These are phyloP conservation scores for Plasmodium ovale DNA, from an alignment of 169 alveolate species.

Conservation along the genomic window DNA sequence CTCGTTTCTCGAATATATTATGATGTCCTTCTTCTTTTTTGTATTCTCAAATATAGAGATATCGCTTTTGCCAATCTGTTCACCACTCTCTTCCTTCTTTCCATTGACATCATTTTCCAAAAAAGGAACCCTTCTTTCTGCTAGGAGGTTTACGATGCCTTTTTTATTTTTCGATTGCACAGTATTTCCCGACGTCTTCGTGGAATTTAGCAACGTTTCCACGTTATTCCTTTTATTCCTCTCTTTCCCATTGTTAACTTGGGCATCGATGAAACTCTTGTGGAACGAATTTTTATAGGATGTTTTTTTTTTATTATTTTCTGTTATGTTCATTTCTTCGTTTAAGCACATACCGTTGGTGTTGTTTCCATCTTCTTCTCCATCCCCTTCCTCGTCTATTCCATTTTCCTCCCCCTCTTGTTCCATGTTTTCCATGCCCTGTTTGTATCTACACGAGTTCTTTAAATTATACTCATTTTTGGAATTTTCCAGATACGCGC, in stretches of 20 bases:
- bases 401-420: too few species aligned
- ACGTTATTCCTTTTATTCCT: neutral
- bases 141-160: neutral
- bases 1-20: constrained; percentile 14
- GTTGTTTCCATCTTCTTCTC: neutral
- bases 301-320: neutral
- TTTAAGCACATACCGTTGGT: too few species aligned
- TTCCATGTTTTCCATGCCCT: neutral
- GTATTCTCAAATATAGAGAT: neutral
- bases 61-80: neutral
- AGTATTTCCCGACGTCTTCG: neutral
- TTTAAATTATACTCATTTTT: constrained; percentile 24
- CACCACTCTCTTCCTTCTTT: neutral
- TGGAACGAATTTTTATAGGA: neutral
- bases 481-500: constrained; percentile 28
- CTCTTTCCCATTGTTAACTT: neutral
- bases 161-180: neutral
- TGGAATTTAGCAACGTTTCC: neutral
- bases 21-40: constrained; percentile 9
- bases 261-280: too few species aligned
- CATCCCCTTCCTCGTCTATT: neutral
- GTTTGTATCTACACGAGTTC: neutral
- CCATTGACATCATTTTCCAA: neutral
- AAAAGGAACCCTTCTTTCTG: neutral
- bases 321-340: too few species aligned